Percentiles rank a stretch among this genome's conserved stretches.
Evolutionary conservation across 805 yeast species (phyloP).

Genomic region (Zygotorulaspora chibaensis): DNA sequence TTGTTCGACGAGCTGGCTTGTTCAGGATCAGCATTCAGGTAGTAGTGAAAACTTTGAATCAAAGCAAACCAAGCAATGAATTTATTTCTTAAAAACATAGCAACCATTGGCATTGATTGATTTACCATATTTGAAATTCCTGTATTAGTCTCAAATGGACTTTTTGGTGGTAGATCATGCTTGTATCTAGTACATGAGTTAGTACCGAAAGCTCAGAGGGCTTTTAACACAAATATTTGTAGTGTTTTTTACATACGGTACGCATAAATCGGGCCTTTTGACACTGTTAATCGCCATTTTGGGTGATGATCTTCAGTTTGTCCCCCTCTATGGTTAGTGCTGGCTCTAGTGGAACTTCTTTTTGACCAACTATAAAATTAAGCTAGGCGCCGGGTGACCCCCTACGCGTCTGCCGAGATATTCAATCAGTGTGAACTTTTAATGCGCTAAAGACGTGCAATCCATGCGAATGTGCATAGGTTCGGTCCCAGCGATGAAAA

Average conservation of each 20-base stretch:
- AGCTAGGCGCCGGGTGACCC: no score
- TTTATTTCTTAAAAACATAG: slow-evolving; percentile 54
- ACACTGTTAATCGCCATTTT: slow-evolving; percentile 28
- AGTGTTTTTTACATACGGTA: slow-evolving; percentile 22
- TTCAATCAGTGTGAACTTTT: no score
- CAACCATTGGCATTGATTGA: slow-evolving; percentile 64
- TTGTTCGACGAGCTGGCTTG: slow-evolving; percentile 29
- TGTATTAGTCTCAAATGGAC: slow-evolving; percentile 44
- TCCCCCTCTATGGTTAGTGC: no score
- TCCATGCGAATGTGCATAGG: no score
- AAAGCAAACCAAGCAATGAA: slow-evolving; percentile 48
- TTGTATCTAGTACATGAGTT: slow-evolving; percentile 32
- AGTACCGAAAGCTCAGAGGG: slow-evolving; percentile 8
- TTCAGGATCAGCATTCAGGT: slow-evolving; percentile 26
- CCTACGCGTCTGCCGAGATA: no score
- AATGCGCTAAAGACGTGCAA: no score
- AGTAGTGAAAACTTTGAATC: slow-evolving; percentile 43
- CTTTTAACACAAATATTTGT: not conserved
- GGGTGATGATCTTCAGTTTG: no score
- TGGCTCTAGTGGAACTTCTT: no score
- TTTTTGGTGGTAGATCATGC: slow-evolving; percentile 47
- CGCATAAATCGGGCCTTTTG: slow-evolving; percentile 37
- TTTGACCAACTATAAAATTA: no score
- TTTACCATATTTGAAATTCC: slow-evolving; percentile 37
- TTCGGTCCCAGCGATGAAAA: no score